Percentiles rank a stretch among this genome's conserved stretches.
phyloP scores from a whole-genome alignment of 2,329 filamentous ascomycete species.

The Pyrenochaeta sp. region DNA sequence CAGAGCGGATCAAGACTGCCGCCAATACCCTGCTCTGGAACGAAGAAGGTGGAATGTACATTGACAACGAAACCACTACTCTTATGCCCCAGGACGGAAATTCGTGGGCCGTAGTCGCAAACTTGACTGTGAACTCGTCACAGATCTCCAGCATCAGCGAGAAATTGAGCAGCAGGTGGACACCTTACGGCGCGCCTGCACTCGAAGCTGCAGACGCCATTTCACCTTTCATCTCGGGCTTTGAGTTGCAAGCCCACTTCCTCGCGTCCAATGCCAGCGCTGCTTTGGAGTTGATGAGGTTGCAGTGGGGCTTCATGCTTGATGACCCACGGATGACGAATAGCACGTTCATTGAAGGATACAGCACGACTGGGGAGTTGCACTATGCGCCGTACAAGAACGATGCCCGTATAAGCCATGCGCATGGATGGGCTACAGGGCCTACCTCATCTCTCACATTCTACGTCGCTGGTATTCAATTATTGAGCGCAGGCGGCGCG shows the following conservation, averaged over 20 bases:
- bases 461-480: constrained; percentile 53
- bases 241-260: constrained; percentile 58
- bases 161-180: constrained; percentile 49
- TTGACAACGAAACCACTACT: constrained; percentile 62
- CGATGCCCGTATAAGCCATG: constrained; percentile 58
- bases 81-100: constrained; percentile 61
- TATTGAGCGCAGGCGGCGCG: constrained; percentile 47
- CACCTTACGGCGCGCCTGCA: constrained; percentile 56
- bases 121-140: constrained; percentile 43
- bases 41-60: constrained; percentile 58
- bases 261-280: constrained; percentile 50
- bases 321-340: constrained; percentile 63
- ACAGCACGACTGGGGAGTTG: constrained; percentile 55
- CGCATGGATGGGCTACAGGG: constrained; percentile 62
- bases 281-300: constrained; percentile 55
- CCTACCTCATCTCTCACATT: constrained; percentile 56
- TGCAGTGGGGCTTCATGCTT: constrained; percentile 66
- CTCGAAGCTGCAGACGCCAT: constrained; percentile 57
- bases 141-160: constrained; percentile 44
- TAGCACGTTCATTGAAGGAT: constrained; percentile 62
- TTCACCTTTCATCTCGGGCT: constrained; percentile 59
- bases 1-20: constrained; percentile 53
- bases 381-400: constrained; percentile 61
- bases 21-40: constrained; percentile 63
- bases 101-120: constrained; percentile 52